These are phyloP conservation scores for Alternaria conjuncta DNA, from an alignment of 2,329 filamentous ascomycete species.

Conservation along the genomic window DNA sequence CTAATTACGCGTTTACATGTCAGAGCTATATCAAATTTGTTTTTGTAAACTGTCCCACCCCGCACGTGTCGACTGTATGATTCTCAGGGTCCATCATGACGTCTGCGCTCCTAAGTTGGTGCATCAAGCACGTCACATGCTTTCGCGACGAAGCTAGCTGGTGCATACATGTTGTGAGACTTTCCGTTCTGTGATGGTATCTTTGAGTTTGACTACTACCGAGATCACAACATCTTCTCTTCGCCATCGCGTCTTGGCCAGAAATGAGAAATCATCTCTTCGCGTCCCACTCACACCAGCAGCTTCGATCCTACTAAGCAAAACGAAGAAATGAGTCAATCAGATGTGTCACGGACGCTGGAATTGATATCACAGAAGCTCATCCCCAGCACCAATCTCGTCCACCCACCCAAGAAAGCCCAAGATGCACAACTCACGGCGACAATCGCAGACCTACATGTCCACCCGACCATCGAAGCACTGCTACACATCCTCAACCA, in stretches of 20 bases:
- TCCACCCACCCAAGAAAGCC: slow-evolving; percentile 19
- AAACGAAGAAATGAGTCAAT: not conserved
- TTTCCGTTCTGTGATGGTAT: not conserved
- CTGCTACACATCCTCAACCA: slow-evolving; percentile 60
- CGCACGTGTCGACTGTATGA: not conserved
- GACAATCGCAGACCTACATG: slow-evolving; percentile 34
- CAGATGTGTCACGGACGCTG: slow-evolving; percentile 9
- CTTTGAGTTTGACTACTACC: not conserved
- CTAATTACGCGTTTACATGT: not conserved
- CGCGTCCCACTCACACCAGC: not conserved
- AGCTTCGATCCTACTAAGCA: not conserved
- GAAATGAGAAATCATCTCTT: not conserved
- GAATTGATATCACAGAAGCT: slow-evolving; percentile 14
- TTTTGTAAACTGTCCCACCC: not conserved
- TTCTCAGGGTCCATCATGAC: slow-evolving; percentile 30
- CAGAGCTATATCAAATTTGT: not conserved
- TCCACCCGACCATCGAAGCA: slow-evolving; percentile 59
- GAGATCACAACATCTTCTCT: not conserved
- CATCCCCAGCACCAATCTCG: slow-evolving; percentile 18
- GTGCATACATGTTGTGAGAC: not conserved
- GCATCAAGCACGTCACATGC: slow-evolving; percentile 11
- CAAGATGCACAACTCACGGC: slow-evolving; percentile 20
- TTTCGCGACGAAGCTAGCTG: slow-evolving; percentile 1
- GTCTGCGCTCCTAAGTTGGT: slow-evolving; percentile 14
- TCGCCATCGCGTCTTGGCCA: not conserved